Conservation (phyloP, 768 basidiomycete genomes). For the Russula abietina region DNA sequence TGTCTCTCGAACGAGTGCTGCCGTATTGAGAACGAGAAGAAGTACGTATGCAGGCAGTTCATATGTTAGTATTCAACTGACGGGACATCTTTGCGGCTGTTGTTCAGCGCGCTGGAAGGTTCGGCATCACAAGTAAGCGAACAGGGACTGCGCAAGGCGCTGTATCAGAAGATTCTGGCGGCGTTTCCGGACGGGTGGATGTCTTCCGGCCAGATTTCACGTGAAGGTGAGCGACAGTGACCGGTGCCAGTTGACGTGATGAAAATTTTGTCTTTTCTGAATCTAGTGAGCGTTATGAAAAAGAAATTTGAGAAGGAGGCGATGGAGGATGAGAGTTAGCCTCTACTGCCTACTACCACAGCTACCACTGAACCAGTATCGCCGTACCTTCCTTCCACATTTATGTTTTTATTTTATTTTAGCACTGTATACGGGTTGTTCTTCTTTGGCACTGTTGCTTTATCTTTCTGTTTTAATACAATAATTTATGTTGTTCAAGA, state of each 20-base stretch:
- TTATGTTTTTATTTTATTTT: not conserved
- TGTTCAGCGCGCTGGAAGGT: constrained; percentile 48
- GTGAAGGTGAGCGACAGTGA: constrained; percentile 58
- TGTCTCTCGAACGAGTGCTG: constrained; percentile 79
- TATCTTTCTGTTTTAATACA: constrained; percentile 3
- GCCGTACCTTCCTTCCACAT: not conserved
- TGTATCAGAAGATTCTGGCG: constrained; percentile 84
- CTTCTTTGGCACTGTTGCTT: not conserved
- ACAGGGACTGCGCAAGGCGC: constrained; percentile 68
- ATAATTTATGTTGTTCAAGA: constrained; percentile 10
- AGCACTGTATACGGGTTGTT: not conserved
- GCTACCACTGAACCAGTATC: not conserved
- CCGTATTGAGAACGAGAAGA: constrained; percentile 60
- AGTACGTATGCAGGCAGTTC: constrained; percentile 34
- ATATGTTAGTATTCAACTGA: not conserved
- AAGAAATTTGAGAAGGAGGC: constrained; percentile 71
- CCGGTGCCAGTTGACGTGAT: not conserved
- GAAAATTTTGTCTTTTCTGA: not conserved
- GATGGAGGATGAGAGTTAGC: constrained; percentile 47
- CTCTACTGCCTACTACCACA: no score
- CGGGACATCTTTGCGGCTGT: not conserved
- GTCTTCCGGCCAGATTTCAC: constrained; percentile 77
- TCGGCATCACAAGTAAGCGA: constrained; percentile 69
- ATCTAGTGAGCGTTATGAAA: constrained; percentile 76
- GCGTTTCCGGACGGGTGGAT: constrained; percentile 83